Conservation (phyloP, 148 eudicot genomes). For the Pharnaceum exiguum region DNA sequence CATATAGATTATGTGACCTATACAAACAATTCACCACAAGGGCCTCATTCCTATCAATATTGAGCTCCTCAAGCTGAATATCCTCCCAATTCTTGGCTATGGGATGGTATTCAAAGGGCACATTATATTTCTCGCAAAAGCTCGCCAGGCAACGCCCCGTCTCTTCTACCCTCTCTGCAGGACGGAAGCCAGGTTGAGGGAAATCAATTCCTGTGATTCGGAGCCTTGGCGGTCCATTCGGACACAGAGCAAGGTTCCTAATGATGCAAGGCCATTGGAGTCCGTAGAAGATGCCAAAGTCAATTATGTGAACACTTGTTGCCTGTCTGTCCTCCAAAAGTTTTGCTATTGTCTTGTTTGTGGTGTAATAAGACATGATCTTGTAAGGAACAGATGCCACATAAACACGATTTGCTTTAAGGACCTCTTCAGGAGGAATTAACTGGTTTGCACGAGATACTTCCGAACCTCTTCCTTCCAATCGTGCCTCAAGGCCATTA, state of each 20-base stretch:
- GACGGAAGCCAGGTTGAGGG: conserved; percentile 34
- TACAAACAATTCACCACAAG: conserved; percentile 41
- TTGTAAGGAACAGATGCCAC: conserved; percentile 47
- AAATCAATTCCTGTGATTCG: conserved; percentile 43
- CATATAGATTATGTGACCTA: conserved; percentile 26
- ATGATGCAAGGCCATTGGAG: conserved; percentile 54
- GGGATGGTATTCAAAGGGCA: conserved; percentile 40
- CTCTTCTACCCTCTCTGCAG: conserved; percentile 34
- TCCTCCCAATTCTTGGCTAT: conserved; percentile 41
- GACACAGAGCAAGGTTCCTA: conserved; percentile 33
- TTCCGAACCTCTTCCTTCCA: conserved; percentile 28
- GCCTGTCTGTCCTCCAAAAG: conserved; percentile 19
- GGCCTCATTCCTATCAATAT: conserved; percentile 33
- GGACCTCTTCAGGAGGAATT: conserved; percentile 17
- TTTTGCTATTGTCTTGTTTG: conserved; percentile 32
- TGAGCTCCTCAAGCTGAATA: conserved; percentile 30
- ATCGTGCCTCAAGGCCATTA: conserved; percentile 49
- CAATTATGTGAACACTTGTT: conserved; percentile 37
- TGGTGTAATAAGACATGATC: conserved; percentile 35
- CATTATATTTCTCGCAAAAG: conserved; percentile 38
- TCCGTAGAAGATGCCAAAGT: conserved; percentile 39
- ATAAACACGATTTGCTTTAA: conserved; percentile 37
- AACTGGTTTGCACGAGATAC: conserved; percentile 11
- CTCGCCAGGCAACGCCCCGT: conserved; percentile 37
- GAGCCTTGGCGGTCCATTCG: conserved; percentile 42